These are phyloP conservation scores for Podospora tetraspora DNA, from an alignment of 495 filamentous ascomycete genomes.

Conservation along the genomic window DNA sequence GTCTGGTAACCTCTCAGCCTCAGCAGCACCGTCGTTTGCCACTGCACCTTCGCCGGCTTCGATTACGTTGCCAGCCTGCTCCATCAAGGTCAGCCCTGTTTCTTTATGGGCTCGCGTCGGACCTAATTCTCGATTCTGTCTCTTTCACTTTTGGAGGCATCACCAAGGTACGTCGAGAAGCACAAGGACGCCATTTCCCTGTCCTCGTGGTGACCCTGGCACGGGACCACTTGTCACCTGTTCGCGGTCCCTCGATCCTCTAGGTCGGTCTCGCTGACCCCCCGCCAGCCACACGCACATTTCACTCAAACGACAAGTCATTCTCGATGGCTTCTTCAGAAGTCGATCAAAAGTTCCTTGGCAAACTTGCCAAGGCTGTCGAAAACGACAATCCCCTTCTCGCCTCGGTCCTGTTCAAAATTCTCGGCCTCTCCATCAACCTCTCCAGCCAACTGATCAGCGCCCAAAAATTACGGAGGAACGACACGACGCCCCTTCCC, in stretches of 20 bases:
- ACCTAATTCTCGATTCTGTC: background rate
- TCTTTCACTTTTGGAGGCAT: background rate
- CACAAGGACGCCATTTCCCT: background rate
- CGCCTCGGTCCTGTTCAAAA: constrained; percentile 75
- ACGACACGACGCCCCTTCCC: constrained; percentile 71
- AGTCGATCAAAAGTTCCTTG: constrained; percentile 94
- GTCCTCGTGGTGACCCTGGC: background rate
- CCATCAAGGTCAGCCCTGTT: background rate
- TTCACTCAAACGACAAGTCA: background rate
- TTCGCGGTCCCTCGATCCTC: background rate
- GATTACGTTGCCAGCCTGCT: background rate
- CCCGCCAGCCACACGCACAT: background rate
- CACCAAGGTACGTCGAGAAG: background rate
- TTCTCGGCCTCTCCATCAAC: constrained; percentile 85
- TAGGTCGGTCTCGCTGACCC: background rate
- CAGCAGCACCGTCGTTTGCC: background rate
- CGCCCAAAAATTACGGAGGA: constrained; percentile 75
- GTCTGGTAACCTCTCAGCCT: background rate
- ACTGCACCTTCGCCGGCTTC: background rate
- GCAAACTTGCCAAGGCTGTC: constrained; percentile 72
- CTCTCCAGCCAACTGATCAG: constrained; percentile 77
- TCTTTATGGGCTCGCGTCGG: background rate
- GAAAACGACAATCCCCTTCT: constrained; percentile 67
- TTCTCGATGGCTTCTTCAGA: constrained; percentile 84
- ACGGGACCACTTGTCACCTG: background rate